Percentiles rank a stretch among this genome's conserved stretches.
phyloP scores from a whole-genome alignment of 2,329 filamentous ascomycete genomes.

The Thermothelomyces thermophilus region DNA sequence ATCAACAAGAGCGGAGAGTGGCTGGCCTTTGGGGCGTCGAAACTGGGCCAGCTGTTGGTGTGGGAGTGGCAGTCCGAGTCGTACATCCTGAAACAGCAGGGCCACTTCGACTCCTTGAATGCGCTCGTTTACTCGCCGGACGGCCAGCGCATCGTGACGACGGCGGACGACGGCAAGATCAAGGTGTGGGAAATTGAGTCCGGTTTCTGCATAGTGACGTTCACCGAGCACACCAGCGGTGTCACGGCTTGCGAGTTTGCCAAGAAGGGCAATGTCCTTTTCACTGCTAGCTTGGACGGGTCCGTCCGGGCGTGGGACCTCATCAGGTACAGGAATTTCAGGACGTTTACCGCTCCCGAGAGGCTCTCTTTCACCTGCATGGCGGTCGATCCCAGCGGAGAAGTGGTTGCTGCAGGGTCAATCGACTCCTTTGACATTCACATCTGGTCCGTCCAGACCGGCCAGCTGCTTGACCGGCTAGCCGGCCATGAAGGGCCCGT shows the following conservation, averaged over 20 bases:
- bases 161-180: constrained; percentile 93
- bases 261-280: constrained; percentile 90
- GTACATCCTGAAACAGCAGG: constrained; percentile 96
- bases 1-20: constrained; percentile 94
- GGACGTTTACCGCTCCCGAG: constrained; percentile 91
- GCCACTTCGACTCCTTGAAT: constrained; percentile 95
- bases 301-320: constrained; percentile 95
- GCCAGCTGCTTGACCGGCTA: constrained; percentile 84
- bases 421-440: constrained; percentile 96
- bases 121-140: constrained; percentile 88
- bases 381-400: constrained; percentile 93
- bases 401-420: constrained; percentile 91
- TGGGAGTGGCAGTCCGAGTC: constrained; percentile 99
- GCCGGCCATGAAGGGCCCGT: constrained; percentile 92
- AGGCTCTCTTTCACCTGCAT: constrained; percentile 88
- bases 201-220: constrained; percentile 96
- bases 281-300: constrained; percentile 90
- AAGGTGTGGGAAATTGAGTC: constrained; percentile 98
- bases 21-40: constrained; percentile 94
- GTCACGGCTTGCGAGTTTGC: constrained; percentile 94
- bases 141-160: constrained; percentile 85
- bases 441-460: constrained; percentile 97
- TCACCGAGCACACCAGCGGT: constrained; percentile 91
- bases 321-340: constrained; percentile 91
- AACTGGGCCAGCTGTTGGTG: constrained; percentile 89